These are phyloP conservation scores for Aspergillus sclerotioniger DNA, from an alignment of 495 filamentous ascomycete species.

Conservation along the genomic window DNA sequence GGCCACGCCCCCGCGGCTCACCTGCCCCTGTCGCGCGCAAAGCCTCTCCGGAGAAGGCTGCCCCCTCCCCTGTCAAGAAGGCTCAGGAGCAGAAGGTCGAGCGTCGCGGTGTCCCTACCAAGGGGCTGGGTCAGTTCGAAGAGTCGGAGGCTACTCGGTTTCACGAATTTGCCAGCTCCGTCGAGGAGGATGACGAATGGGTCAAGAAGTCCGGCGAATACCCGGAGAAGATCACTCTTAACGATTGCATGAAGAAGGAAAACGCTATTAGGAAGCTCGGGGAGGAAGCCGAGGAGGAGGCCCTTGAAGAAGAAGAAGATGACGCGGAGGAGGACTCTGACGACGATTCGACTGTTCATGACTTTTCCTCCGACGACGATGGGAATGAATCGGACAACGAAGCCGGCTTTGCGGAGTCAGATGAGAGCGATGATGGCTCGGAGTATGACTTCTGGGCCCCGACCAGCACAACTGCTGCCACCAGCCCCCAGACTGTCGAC, in stretches of 20 bases:
- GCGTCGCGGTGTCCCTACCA: slow-evolving; percentile 33
- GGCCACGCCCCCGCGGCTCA: slow-evolving; percentile 41
- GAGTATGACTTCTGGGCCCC: slow-evolving; percentile 80
- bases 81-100: slow-evolving; percentile 9
- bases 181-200: slow-evolving; percentile 84
- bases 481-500: slow-evolving; percentile 49
- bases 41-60: slow-evolving; percentile 31
- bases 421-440: slow-evolving; percentile 73
- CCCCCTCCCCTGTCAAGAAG: slow-evolving; percentile 6
- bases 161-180: slow-evolving; percentile 87
- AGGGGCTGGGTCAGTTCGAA: slow-evolving; percentile 56
- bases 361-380: slow-evolving; percentile 56
- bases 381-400: slow-evolving; percentile 97
- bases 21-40: slow-evolving; percentile 52
- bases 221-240: slow-evolving; percentile 72
- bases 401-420: slow-evolving; percentile 85
- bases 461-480: slow-evolving; percentile 54
- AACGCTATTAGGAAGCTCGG: slow-evolving; percentile 81
- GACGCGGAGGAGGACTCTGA: slow-evolving; percentile 54
- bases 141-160: slow-evolving; percentile 72
- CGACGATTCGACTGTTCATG: slow-evolving; percentile 63
- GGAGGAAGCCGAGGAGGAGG: slow-evolving; percentile 90
- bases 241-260: slow-evolving; percentile 88
- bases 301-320: slow-evolving; percentile 64
- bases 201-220: slow-evolving; percentile 63